These are phyloP conservation scores for Scheffersomyces stambukii DNA, from an alignment of 1,139 yeast species.

Conservation along the genomic window DNA sequence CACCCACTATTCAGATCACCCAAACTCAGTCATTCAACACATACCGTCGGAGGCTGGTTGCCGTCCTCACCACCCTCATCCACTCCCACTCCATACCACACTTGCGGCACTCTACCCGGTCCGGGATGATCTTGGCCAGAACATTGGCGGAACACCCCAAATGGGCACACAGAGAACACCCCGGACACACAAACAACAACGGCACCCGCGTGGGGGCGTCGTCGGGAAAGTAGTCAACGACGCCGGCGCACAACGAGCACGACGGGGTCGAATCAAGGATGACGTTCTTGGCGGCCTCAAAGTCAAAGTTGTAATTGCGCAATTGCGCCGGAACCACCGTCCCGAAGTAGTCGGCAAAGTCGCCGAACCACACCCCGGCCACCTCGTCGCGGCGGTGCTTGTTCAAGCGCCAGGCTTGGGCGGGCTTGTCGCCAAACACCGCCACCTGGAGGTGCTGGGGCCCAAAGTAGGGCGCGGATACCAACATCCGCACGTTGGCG, in stretches of 20 bases:
- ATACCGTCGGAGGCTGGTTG: slow-evolving; percentile 25
- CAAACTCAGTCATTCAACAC: slow-evolving; percentile 10
- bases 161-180: slow-evolving; percentile 38
- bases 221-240: slow-evolving; percentile 29
- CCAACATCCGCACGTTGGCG: slow-evolving; percentile 47
- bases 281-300: slow-evolving; percentile 15
- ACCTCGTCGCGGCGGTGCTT: slow-evolving; percentile 19
- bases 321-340: neutral
- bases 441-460: slow-evolving; percentile 37
- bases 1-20: too few species aligned
- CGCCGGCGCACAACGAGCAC: slow-evolving; percentile 25
- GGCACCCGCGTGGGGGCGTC: slow-evolving; percentile 11
- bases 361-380: slow-evolving; percentile 8
- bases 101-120: slow-evolving; percentile 31
- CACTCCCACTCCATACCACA: slow-evolving; percentile 38
- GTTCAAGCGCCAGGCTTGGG: slow-evolving; percentile 24
- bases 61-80: slow-evolving; percentile 33
- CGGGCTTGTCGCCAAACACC: slow-evolving; percentile 28
- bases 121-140: slow-evolving; percentile 29
- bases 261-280: slow-evolving; percentile 16
- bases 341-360: slow-evolving; percentile 11
- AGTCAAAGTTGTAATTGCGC: slow-evolving; percentile 2
- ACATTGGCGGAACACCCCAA: slow-evolving; percentile 38
- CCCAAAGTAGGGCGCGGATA: slow-evolving; percentile 37
- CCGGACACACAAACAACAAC: slow-evolving; percentile 33